Conservation (phyloP, 1,284 basidiomycete genomes). For the Microstroma glucosiphilum region DNA sequence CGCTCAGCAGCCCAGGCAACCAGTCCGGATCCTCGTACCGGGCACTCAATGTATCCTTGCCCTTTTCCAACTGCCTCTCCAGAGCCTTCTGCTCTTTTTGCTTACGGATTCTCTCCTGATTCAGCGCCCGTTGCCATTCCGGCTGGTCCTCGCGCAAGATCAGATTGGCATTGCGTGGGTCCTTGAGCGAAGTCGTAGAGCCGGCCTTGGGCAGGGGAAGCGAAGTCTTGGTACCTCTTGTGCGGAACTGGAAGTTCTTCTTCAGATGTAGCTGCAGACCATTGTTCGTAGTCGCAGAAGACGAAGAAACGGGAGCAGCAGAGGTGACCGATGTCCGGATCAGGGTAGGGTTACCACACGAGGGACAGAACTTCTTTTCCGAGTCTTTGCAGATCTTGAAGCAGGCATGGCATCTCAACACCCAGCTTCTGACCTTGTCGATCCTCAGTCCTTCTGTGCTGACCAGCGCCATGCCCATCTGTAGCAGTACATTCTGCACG, state of each 20-base stretch:
- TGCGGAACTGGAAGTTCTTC: constrained; percentile 73
- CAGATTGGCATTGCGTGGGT: constrained; percentile 14
- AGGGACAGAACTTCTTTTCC: constrained; percentile 92
- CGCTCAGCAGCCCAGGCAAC: constrained; percentile 33
- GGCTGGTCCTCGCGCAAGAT: constrained; percentile 47
- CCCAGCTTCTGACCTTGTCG: constrained; percentile 87
- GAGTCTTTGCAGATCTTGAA: constrained; percentile 97
- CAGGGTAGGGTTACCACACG: constrained; percentile 88
- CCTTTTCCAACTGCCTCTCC: constrained; percentile 28
- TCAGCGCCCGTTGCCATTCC: constrained; percentile 45
- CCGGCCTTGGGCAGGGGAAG: constrained; percentile 88
- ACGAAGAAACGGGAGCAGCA: constrained; percentile 7
- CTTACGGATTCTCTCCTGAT: constrained; percentile 12
- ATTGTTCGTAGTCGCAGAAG: constrained; percentile 12
- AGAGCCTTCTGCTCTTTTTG: constrained; percentile 24
- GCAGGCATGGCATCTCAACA: constrained; percentile 93
- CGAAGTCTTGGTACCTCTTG: constrained; percentile 84
- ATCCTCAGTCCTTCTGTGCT: constrained; percentile 86
- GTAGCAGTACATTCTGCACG: constrained; percentile 94
- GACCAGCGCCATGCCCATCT: constrained; percentile 89
- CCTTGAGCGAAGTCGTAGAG: constrained; percentile 14
- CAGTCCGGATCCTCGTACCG: constrained; percentile 47
- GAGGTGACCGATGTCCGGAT: constrained; percentile 72
- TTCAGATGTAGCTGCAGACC: constrained; percentile 45
- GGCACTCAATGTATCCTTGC: constrained; percentile 39